These are phyloP conservation scores for Thielaviopsis populi DNA, from an alignment of 2,329 filamentous ascomycete species.

Conservation along the genomic window DNA sequence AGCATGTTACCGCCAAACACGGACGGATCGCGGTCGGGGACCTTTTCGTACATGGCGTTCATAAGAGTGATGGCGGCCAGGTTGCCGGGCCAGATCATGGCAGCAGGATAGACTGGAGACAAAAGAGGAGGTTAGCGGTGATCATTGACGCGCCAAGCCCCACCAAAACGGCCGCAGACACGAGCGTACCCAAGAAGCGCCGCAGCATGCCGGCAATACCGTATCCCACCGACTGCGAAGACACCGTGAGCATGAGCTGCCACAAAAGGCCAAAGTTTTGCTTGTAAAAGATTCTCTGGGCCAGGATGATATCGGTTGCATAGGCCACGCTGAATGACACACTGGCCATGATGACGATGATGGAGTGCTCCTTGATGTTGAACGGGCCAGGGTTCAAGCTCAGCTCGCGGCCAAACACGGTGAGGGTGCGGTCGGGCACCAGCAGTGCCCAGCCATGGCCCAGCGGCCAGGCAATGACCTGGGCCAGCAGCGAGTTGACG, in stretches of 20 bases:
- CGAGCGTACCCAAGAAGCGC: constrained; percentile 40
- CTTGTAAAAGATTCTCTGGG: constrained; percentile 57
- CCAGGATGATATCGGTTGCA: constrained; percentile 58
- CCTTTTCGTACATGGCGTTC: constrained; percentile 55
- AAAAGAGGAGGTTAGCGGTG: not conserved
- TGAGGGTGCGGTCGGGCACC: constrained; percentile 36
- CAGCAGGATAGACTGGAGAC: constrained; percentile 41
- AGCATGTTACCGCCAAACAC: constrained; percentile 50
- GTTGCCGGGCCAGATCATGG: constrained; percentile 61
- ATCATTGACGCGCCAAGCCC: not conserved
- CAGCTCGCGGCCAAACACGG: constrained; percentile 38
- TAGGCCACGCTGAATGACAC: constrained; percentile 57
- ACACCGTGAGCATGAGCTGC: constrained; percentile 51
- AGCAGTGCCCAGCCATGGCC: constrained; percentile 45
- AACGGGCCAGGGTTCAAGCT: constrained; percentile 53
- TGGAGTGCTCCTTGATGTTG: constrained; percentile 54
- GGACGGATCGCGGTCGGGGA: constrained; percentile 33
- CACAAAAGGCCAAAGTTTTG: constrained; percentile 52
- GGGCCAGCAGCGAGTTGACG: constrained; percentile 45
- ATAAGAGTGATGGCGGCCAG: constrained; percentile 53
- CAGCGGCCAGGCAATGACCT: constrained; percentile 49
- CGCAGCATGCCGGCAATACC: constrained; percentile 54
- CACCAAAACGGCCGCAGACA: not conserved
- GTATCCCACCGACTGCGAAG: constrained; percentile 54
- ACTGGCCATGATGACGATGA: constrained; percentile 57